Evolutionary conservation across 2,329 filamentous ascomycete species (phyloP), one percentile per base, ranked within the genome.

Genomic region (Sarocladiaceae sp.): DNA sequence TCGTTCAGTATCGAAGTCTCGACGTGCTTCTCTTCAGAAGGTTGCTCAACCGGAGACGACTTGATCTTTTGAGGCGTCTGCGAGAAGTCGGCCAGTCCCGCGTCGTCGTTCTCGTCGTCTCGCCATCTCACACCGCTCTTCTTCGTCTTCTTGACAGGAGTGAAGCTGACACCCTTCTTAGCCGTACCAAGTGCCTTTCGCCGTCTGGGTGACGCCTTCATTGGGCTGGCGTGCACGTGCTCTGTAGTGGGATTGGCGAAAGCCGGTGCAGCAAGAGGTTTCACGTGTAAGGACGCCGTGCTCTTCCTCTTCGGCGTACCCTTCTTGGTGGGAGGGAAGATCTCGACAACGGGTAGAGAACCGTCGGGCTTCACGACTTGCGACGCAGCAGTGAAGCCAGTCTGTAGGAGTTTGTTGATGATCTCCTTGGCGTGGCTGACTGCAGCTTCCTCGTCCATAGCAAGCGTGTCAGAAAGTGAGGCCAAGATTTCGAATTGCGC

Each of bases 311-410:
- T 91, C 0, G 88, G 85, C 2, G 89, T 94, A 16, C 86, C 85
- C 29, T 76, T 69, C 53, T 82, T 83, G 9, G 72, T 77, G 3
- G 88, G 85, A 6, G 86, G 79, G 51, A 88, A 83, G 27, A 76
- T 71, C 47, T 91, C 82, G 4, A 80, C 66, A 0, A 78, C 72
- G 3, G 73, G 69, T 46, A 76, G 62, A 9, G 70, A 68, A 20
- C 88, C 88, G 55, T 96, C 91, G 2, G 91, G 89, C 60, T 94
- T 95, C 61, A 98, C 85, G 20, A 96, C 80, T 54, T 94, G 88
- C 0, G 86, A 82, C 6, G 83, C 80, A 1, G 87, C 82, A 20
- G 80, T 75, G 33, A 81, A 83, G 46, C 89, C 91, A 3, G 79
- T 79, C 47, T 88, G 80, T 13, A 97, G 73, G 46, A 98, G 76